A percentile compares a stretch with the other conserved stretches of the same genome.
Evolutionary conservation across 2,329 filamentous ascomycete species (phyloP).

Genomic region (Talaromyces funiculosus): DNA sequence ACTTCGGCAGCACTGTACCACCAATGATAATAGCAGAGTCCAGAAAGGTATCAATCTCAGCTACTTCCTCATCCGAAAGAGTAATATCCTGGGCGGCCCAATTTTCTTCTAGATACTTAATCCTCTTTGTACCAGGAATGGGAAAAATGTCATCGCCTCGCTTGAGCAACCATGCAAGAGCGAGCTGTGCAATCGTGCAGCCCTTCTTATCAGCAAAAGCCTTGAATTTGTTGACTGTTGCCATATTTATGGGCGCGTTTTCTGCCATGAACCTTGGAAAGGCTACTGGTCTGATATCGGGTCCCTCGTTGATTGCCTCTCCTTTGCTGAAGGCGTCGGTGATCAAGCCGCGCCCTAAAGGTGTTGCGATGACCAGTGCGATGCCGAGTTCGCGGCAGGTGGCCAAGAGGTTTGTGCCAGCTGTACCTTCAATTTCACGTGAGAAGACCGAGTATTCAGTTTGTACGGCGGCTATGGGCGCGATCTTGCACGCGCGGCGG

Average conservation of each 20-base stretch:
- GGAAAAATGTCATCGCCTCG: constrained; percentile 43
- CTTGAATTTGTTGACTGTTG: constrained; percentile 28
- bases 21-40: constrained; percentile 6
- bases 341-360: constrained; percentile 17
- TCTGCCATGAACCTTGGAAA: constrained; percentile 3
- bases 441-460: constrained; percentile 51
- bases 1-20: not conserved
- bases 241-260: constrained; percentile 21
- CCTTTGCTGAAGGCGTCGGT: constrained; percentile 11
- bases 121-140: constrained; percentile 25
- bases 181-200: constrained; percentile 52
- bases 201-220: constrained; percentile 50
- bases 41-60: constrained; percentile 4
- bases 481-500: constrained; percentile 47
- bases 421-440: constrained; percentile 14
- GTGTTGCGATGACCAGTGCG: constrained; percentile 15
- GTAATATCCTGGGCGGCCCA: constrained; percentile 1
- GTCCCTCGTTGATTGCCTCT: not conserved
- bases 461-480: constrained; percentile 49
- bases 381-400: constrained; percentile 19
- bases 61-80: constrained; percentile 7
- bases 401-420: constrained; percentile 11
- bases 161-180: constrained; percentile 58
- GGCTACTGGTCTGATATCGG: not conserved
- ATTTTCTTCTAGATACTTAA: constrained; percentile 15